Base-by-base conservation (phyloP, 2,329 filamentous ascomycete genomes). In the Beauveria caledonica region DNA sequence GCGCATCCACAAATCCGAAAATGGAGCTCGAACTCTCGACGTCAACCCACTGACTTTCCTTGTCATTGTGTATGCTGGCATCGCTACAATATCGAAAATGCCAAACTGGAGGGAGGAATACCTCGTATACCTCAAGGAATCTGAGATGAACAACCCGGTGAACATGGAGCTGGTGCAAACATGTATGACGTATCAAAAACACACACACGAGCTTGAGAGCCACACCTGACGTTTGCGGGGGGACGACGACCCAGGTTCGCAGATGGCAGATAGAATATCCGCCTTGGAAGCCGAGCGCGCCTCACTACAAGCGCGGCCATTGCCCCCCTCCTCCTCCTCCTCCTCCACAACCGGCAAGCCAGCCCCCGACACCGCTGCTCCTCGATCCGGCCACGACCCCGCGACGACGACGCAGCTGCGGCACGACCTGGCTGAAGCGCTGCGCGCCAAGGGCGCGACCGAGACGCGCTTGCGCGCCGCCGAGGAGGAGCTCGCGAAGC, bases 91-190 rank as follows among this genome's bases (percentile, higher is more conserved):
- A n/a, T 11, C 21, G 11, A 45, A 58, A 51, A 83, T 83, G 80
- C 80, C 84, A 64, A 84, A 83, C 77, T 95, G 92, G 89, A 83
- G 87, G 69, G 86, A 89, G 66, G 89, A 95, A 68, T 97, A 96
- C 73, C 79, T 90, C 63, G 79, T 84, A 63, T 87, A 88, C 65
- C 80, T 97, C 65, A 82, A 85, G 66, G 86, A 88, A 68, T 89
- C 90, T 68, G 81, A 85, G 68, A 81, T 85, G 64, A 88, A 91
- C 62, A 80, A 77, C 65, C 78, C 80, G 5, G 77, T 85, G 62
- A 83, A 84, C 65, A 77, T 78, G 68, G 81, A 86, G 57, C 82
- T 95, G 63, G 88, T 96, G 68, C 82, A 91, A 71, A 87, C 89
- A 63, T 96, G 92, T 96, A 72, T 66, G 84, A n/a, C 8, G 10